Evolutionary conservation across 2,329 filamentous ascomycete genomes (phyloP).

Genomic region (Macroventuria anomochaeta): DNA sequence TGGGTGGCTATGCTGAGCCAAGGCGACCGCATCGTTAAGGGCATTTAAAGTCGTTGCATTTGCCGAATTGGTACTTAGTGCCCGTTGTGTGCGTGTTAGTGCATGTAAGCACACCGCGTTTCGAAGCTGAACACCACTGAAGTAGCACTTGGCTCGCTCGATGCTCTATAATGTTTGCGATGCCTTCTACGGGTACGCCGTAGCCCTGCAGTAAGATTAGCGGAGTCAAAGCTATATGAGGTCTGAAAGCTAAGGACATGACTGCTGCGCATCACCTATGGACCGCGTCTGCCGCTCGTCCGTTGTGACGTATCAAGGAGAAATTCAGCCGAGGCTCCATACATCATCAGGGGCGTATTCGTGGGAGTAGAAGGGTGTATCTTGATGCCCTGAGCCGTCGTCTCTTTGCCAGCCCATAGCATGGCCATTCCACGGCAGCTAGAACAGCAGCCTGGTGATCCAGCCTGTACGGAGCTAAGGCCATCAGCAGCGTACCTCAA

Average conservation of each 20-base stretch:
- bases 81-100: constrained; percentile 16
- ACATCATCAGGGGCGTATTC: neutral
- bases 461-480: neutral
- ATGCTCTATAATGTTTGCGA: neutral
- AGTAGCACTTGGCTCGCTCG: neutral
- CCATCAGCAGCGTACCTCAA: too few species aligned
- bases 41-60: constrained; percentile 21
- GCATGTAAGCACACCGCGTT: constrained; percentile 25
- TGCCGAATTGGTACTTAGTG: constrained; percentile 24
- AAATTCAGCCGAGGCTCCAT: neutral
- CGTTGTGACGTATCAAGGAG: neutral
- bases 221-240: neutral
- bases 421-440: neutral
- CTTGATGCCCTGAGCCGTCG: too few species aligned
- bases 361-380: too few species aligned
- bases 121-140: constrained; percentile 3
- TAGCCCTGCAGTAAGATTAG: constrained; percentile 7
- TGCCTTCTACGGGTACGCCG: neutral
- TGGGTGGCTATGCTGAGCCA: neutral
- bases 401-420: too few species aligned
- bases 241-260: neutral
- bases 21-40: constrained; percentile 10
- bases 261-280: neutral
- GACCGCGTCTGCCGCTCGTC: neutral
- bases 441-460: neutral